Conservation (phyloP, 75 land plant genomes). For the Pseudotsuga menziesii region DNA sequence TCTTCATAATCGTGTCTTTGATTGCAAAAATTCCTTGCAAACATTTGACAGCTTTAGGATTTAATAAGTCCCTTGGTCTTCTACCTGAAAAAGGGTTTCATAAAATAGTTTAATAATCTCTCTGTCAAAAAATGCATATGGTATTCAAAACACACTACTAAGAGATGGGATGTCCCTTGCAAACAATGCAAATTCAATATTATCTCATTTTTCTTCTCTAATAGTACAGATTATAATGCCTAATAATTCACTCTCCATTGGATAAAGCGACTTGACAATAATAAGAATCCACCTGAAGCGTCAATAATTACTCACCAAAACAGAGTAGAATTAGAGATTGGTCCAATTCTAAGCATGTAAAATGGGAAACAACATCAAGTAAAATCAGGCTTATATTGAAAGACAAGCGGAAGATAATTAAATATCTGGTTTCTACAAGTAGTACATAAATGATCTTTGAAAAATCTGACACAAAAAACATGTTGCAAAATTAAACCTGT, state of each 20-base stretch:
- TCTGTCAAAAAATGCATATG: background rate
- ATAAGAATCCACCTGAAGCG: no score
- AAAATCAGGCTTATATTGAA: no score
- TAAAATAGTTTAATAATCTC: conserved; percentile 2
- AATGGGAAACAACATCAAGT: no score
- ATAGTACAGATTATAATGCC: background rate
- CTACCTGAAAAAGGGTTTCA: conserved; percentile 48
- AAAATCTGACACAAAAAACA: background rate
- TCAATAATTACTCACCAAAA: no score
- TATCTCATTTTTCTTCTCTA: background rate
- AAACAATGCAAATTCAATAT: background rate
- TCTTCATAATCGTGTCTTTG: conserved; percentile 88
- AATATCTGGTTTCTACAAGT: no score
- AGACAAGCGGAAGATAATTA: no score
- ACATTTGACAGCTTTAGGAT: conserved; percentile 79
- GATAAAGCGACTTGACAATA: no score
- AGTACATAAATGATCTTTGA: no score
- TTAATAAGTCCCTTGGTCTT: conserved; percentile 67
- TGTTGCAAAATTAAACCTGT: background rate
- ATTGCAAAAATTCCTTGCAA: conserved; percentile 79
- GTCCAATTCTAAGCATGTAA: no score
- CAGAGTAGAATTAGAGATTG: no score
- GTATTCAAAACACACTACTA: background rate
- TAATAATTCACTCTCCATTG: no score
- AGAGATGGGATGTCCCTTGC: background rate